Percentiles rank a stretch among this genome's conserved stretches.
Conservation (phyloP, 768 basidiomycete species). For the Collybia sp. region DNA sequence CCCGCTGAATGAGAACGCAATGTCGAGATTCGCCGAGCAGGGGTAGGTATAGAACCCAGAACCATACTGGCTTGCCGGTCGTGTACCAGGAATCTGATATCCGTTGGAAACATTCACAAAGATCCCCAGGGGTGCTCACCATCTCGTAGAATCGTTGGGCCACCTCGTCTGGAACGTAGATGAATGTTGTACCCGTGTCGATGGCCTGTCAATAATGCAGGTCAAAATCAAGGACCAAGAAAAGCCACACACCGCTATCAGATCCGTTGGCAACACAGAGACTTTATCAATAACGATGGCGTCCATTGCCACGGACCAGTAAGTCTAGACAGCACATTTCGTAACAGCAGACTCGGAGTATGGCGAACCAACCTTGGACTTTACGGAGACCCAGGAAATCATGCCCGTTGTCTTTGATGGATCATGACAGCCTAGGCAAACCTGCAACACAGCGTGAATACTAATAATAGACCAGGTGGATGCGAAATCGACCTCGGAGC, state of each 20-base stretch:
- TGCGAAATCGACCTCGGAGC: slow-evolving; percentile 40
- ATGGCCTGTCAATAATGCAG: slow-evolving; percentile 38
- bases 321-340: slow-evolving; percentile 33
- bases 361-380: slow-evolving; percentile 24
- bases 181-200: slow-evolving; percentile 65
- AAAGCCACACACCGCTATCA: slow-evolving; percentile 32
- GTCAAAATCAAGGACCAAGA: slow-evolving; percentile 2
- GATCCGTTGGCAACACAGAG: slow-evolving; percentile 12
- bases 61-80: slow-evolving; percentile 36
- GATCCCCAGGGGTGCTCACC: slow-evolving; percentile 19
- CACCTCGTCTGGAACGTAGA: slow-evolving; percentile 47
- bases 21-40: slow-evolving; percentile 34
- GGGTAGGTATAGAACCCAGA: slow-evolving; percentile 40
- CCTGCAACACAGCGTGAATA: slow-evolving; percentile 14
- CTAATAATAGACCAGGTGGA: background rate
- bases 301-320: slow-evolving; percentile 54
- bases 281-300: slow-evolving; percentile 28
- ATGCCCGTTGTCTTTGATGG: slow-evolving; percentile 22
- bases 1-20: slow-evolving; percentile 43
- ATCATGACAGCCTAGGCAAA: slow-evolving; percentile 32
- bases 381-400: slow-evolving; percentile 29
- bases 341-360: background rate
- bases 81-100: slow-evolving; percentile 47
- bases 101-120: background rate
- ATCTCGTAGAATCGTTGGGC: slow-evolving; percentile 41